Evolutionary conservation across 2,329 filamentous ascomycete species (phyloP).

Genomic region (Xylaria digitata): DNA sequence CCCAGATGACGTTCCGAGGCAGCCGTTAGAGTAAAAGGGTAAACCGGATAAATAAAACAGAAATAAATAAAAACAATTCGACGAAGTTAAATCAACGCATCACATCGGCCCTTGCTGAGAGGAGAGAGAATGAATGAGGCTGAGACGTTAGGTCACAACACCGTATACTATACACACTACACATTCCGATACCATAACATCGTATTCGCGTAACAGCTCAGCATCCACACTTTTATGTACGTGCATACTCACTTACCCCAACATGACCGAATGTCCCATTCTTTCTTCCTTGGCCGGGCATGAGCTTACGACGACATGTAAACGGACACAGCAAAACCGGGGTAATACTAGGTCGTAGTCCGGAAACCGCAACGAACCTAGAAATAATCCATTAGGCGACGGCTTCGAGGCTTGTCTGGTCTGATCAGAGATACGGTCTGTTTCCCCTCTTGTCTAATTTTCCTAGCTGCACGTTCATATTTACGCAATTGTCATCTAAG

Average conservation of each 20-base stretch:
- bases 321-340: background rate
- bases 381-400: background rate
- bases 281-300: background rate
- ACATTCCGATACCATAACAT: background rate
- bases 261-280: background rate
- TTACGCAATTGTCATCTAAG: too few relatives aligned
- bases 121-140: constrained; percentile 6
- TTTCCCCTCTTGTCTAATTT: background rate
- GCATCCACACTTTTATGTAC: background rate
- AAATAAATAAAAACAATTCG: background rate
- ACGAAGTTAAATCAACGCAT: too few relatives aligned
- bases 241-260: background rate
- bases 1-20: background rate
- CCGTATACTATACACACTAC: background rate
- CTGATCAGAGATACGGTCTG: background rate
- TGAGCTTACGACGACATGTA: background rate
- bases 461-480: background rate
- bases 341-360: background rate
- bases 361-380: background rate
- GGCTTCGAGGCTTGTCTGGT: background rate
- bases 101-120: background rate
- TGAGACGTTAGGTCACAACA: background rate
- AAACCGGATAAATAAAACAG: too few relatives aligned
- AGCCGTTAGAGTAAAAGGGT: too few relatives aligned
- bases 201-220: constrained; percentile 2